Conservation (phyloP, 164 flowering plant species). For the Annona squamosa region DNA sequence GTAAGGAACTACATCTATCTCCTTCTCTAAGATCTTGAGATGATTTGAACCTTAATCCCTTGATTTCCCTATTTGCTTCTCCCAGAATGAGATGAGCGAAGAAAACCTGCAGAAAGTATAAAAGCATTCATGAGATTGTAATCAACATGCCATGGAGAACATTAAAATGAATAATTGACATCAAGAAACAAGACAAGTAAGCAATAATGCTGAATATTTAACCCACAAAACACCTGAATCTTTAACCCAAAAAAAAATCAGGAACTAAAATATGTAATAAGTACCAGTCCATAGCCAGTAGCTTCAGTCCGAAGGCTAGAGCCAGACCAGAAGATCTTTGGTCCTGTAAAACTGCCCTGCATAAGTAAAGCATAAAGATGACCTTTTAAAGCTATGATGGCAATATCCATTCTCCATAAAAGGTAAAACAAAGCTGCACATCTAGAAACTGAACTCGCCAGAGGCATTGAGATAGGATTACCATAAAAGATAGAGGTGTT, state of each 20-base stretch:
- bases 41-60: conserved; percentile 76
- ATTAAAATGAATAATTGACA: not conserved
- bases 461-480: no score
- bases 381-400: not conserved
- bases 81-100: conserved; percentile 92
- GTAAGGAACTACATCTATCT: not conserved
- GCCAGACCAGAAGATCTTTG: conserved; percentile 90
- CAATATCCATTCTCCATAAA: not conserved
- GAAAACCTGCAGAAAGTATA: conserved; percentile 62
- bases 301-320: conserved; percentile 99
- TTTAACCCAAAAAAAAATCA: conserved; percentile 1
- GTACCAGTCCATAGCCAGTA: conserved; percentile 98
- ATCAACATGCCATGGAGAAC: not conserved
- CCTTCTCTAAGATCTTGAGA: conserved; percentile 3
- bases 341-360: conserved; percentile 99
- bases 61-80: conserved; percentile 90
- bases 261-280: conserved; percentile 7
- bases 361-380: conserved; percentile 24
- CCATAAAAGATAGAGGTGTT: no score
- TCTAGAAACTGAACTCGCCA: not conserved
- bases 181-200: not conserved
- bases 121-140: conserved; percentile 10
- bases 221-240: not conserved
- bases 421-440: not conserved
- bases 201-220: not conserved